Conservation (phyloP, 768 basidiomycete species). For the Krasilnikovozyma curviuscula region DNA sequence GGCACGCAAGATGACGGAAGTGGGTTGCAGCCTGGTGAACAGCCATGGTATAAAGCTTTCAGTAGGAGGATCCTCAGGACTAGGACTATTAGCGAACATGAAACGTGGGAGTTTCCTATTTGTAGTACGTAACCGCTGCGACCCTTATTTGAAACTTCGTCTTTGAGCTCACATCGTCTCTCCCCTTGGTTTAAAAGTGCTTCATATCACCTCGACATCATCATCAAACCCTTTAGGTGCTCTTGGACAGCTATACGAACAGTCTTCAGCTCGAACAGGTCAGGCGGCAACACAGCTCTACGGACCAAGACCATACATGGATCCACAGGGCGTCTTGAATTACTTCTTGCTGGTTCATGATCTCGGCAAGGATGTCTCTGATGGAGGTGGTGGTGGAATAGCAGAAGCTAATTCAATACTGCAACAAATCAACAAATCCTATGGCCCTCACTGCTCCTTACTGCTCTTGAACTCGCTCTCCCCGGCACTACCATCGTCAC, state of each 20-base stretch:
- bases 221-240: constrained; percentile 20
- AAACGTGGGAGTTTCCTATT: constrained; percentile 20
- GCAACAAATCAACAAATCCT: constrained; percentile 21
- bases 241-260: constrained; percentile 17
- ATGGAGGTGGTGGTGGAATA: not conserved
- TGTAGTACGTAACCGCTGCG: constrained; percentile 12
- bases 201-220: constrained; percentile 22
- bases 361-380: constrained; percentile 10
- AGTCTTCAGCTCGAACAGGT: constrained; percentile 12
- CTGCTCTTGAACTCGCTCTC: constrained; percentile 8
- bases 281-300: constrained; percentile 12
- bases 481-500: not conserved
- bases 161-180: not conserved
- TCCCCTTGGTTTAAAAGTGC: constrained; percentile 2
- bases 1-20: not conserved
- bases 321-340: constrained; percentile 17
- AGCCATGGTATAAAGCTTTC: constrained; percentile 20
- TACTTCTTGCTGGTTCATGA: constrained; percentile 26
- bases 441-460: constrained; percentile 7
- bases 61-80: constrained; percentile 11
- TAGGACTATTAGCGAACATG: constrained; percentile 15
- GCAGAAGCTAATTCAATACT: constrained; percentile 20
- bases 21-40: not conserved
- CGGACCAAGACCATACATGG: constrained; percentile 20
- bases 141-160: not conserved